A percentile compares a stretch with the other conserved stretches of the same genome.
These are phyloP conservation scores for Cladorrhinum sp. DNA, from an alignment of 2,329 filamentous ascomycete species.

Conservation along the genomic window DNA sequence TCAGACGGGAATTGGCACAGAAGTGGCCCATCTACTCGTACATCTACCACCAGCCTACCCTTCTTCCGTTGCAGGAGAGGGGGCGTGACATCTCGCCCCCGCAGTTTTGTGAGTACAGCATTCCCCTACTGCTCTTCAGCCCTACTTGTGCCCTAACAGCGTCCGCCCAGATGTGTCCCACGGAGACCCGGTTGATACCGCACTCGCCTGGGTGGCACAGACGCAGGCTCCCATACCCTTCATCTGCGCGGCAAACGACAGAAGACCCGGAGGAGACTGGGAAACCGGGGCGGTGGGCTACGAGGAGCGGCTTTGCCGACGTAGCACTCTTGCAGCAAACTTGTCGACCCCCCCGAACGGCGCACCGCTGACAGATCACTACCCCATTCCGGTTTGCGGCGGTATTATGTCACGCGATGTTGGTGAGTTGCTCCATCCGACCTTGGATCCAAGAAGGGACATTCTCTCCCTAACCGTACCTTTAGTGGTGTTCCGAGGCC, in stretches of 20 bases:
- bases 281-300: conserved; percentile 60
- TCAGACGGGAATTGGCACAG: conserved; percentile 54
- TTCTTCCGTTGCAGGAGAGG: conserved; percentile 40
- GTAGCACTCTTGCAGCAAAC: conserved; percentile 69
- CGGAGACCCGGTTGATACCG: conserved; percentile 59
- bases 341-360: conserved; percentile 59
- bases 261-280: conserved; percentile 76
- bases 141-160: conserved; percentile 20
- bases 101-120: conserved; percentile 37
- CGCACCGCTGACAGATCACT: conserved; percentile 50
- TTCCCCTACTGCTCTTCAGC: neutral
- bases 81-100: conserved; percentile 41
- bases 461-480: neutral
- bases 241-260: conserved; percentile 73
- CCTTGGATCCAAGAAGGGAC: neutral
- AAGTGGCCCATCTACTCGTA: conserved; percentile 58
- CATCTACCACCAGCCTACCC: conserved; percentile 51
- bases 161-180: conserved; percentile 44
- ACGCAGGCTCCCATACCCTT: conserved; percentile 53
- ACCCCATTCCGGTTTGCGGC: conserved; percentile 67
- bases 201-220: conserved; percentile 52
- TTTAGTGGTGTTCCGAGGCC: conserved; percentile 68
- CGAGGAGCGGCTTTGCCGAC: conserved; percentile 70
- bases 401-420: conserved; percentile 69
- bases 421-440: conserved; percentile 40